Base-by-base conservation (phyloP, 2,329 filamentous ascomycete genomes). In the Colletotrichum sp. region DNA sequence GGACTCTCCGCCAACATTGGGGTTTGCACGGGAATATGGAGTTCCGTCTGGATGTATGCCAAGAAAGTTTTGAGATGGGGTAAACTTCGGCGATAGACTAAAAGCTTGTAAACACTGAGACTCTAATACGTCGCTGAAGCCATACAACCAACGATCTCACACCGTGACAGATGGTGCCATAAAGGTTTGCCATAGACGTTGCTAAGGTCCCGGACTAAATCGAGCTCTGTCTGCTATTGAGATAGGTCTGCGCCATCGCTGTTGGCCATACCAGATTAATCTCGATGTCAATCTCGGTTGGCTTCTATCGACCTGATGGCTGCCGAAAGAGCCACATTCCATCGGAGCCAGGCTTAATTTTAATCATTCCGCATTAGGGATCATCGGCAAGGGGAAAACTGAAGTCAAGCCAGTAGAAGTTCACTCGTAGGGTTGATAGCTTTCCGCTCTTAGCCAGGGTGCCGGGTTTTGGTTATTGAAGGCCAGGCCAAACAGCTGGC, bases 101-200 rank as follows among this genome's bases (percentile, higher is more conserved):
- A 52, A n/a, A 48, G 9, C 0, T 52, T 24, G 4, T 48, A 5
- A 48, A 12, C 6, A 22, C n/a, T 4, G 9, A 22, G n/a, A 24
- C 44, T 52, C 10, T 22, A 8, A 6, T 24, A 8, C 12, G n/a
- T 13, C 6, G n/a, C 44, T 7, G 44, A 13, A 13, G n/a, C 44
- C 10, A 22, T 10, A n/a, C 39, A 0, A n/a, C 8, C 39, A 0
- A n/a, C 8, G 18, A 1, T n/a, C 44, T 22, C 3, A 6, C n/a
- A n/a, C n/a, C 44, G 10, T 48, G 10, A 13, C 10, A 52, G n/a
- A 13, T 52, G 10, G 10, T 52, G 44, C n/a, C n/a, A 52, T 22
- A 1, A 6, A 4, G n/a, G 4, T 22, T 48, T n/a, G 2, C 39
- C 18, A 44, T 10, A n/a, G 18, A 44, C 18, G 5, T 44, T n/a